phyloP scores from a whole-genome alignment of 345 rosid species.

The Gossypium herbaceum region DNA sequence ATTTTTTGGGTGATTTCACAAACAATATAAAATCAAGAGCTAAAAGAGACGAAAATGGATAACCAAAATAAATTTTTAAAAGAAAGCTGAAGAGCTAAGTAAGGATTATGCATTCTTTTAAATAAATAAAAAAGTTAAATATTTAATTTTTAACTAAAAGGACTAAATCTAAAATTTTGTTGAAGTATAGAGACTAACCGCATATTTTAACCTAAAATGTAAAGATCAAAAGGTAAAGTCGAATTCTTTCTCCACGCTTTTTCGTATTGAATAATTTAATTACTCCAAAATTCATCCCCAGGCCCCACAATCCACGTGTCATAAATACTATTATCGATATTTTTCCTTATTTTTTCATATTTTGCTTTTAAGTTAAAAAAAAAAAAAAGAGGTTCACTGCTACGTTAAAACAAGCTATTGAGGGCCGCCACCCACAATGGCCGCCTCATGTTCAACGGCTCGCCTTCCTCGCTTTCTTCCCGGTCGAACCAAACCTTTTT shows the following conservation, averaged over 20 bases:
- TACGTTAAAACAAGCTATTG: not conserved
- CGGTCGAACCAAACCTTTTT: not conserved
- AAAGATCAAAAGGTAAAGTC: not conserved
- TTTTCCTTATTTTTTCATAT: not conserved
- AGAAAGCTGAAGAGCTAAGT: no score
- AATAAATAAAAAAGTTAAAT: no score
- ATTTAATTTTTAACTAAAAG: no score
- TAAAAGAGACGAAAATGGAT: no score
- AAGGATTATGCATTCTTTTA: no score
- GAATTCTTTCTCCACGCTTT: not conserved
- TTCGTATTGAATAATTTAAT: not conserved
- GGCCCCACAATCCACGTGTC: not conserved
- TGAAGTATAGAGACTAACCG: no score
- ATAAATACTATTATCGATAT: not conserved
- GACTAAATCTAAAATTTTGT: no score
- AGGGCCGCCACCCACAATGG: not conserved
- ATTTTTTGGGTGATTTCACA: accelerated
- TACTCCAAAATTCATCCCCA: not conserved
- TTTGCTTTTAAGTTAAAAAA: not conserved
- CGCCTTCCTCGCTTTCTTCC: not conserved
- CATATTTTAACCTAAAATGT: no score
- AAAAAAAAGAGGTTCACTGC: not conserved
- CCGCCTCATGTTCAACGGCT: conserved; percentile 16
- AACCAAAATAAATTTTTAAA: no score
- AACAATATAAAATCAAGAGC: no score